These are phyloP conservation scores for Fusarium cyanostomum DNA, from an alignment of 2,329 filamentous ascomycete species.

Conservation along the genomic window DNA sequence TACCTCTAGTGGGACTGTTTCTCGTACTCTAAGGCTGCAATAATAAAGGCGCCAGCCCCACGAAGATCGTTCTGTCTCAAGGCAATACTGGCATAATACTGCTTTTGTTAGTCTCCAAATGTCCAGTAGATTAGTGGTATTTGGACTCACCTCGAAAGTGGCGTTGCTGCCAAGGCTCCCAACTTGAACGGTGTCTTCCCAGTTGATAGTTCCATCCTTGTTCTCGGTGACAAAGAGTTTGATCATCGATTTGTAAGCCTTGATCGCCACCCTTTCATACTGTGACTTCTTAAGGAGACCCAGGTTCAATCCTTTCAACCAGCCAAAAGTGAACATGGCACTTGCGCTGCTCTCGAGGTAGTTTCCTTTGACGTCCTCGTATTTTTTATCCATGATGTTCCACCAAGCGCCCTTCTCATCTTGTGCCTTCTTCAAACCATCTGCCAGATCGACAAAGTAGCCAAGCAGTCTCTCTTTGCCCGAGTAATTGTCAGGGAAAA, in stretches of 20 bases:
- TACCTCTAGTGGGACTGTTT: neutral
- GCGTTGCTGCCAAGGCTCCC: conserved; percentile 61
- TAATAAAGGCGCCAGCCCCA: conserved; percentile 38
- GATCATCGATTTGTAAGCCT: conserved; percentile 48
- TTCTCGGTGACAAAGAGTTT: conserved; percentile 56
- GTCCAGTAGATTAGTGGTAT: rapidly evolving
- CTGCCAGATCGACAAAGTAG: conserved; percentile 52
- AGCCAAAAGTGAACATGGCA: conserved; percentile 64
- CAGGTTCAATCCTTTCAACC: conserved; percentile 54
- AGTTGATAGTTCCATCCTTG: conserved; percentile 58
- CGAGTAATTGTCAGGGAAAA: conserved; percentile 50
- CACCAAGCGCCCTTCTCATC: conserved; percentile 64
- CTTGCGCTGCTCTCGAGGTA: conserved; percentile 68
- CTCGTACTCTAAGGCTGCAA: conserved; percentile 40
- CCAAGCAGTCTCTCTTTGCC: conserved; percentile 47
- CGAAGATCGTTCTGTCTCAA: conserved; percentile 40
- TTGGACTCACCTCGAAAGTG: conserved; percentile 56
- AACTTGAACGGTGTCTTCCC: conserved; percentile 61
- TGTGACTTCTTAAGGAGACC: conserved; percentile 33
- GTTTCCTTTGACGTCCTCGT: conserved; percentile 59
- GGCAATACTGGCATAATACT: conserved; percentile 44
- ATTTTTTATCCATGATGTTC: conserved; percentile 62
- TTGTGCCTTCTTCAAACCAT: conserved; percentile 53
- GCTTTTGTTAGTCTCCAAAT: neutral
- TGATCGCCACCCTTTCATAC: conserved; percentile 26